These are phyloP conservation scores for Brassica incana DNA, from an alignment of 345 rosid species.

Conservation along the genomic window DNA sequence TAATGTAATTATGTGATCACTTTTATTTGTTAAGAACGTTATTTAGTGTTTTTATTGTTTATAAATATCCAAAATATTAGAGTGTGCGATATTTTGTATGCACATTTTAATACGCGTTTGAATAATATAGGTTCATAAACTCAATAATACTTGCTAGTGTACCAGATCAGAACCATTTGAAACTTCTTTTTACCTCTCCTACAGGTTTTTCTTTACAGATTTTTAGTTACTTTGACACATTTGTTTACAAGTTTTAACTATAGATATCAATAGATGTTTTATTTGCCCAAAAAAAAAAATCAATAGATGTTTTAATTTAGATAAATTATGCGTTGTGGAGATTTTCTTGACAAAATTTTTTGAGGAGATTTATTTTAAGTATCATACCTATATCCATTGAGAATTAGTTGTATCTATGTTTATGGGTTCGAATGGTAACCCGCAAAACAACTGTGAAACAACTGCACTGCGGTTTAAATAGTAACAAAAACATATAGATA, in stretches of 20 bases:
- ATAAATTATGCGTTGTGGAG: background rate
- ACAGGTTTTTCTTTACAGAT: background rate
- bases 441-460: no score
- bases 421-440: background rate
- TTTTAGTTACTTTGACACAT: background rate
- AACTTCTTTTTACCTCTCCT: background rate
- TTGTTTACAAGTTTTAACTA: background rate
- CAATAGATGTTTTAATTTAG: background rate
- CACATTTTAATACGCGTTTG: background rate
- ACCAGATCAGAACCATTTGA: background rate
- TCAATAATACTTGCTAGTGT: background rate
- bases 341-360: background rate
- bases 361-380: background rate
- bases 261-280: background rate
- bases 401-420: conserved; percentile 20
- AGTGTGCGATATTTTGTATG: no score
- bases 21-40: no score
- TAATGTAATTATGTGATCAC: no score
- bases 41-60: no score
- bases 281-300: no score
- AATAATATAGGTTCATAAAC: background rate
- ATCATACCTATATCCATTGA: conserved; percentile 11
- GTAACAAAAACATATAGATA: no score
- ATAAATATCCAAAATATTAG: no score
- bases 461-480: no score